Conservation (phyloP, 148 eudicot genomes). For the Nyssa sinensis region DNA sequence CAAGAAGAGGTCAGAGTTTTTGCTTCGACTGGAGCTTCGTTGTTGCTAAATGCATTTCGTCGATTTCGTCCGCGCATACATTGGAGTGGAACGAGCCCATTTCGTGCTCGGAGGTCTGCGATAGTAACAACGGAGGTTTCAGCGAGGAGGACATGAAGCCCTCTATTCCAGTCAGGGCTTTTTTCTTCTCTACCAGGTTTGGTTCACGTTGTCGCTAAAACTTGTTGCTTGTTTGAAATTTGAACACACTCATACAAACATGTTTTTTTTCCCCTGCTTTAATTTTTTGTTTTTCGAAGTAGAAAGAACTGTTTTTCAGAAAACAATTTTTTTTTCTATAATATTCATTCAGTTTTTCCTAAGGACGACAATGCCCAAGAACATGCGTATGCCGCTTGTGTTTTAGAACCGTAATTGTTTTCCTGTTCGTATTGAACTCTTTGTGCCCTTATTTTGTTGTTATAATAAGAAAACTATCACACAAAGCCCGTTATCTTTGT, state of each 20-base stretch:
- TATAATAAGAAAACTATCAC: too few relatives aligned
- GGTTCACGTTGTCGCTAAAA: not conserved
- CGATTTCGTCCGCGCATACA: conserved; percentile 30
- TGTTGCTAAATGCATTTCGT: conserved; percentile 36
- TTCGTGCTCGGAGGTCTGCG: conserved; percentile 37
- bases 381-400: not conserved
- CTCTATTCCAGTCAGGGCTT: conserved; percentile 81
- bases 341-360: too few relatives aligned
- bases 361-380: not conserved
- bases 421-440: too few relatives aligned
- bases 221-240: too few relatives aligned
- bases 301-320: too few relatives aligned
- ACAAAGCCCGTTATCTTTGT: too few relatives aligned
- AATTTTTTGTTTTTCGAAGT: too few relatives aligned
- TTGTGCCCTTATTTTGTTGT: not conserved
- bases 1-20: not conserved
- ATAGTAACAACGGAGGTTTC: conserved; percentile 11
- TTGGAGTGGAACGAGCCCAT: conserved; percentile 54
- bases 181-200: conserved; percentile 88
- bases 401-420: too few relatives aligned
- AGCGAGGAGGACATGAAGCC: conserved; percentile 28
- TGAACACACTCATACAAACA: too few relatives aligned
- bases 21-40: conserved; percentile 4
- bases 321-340: too few relatives aligned
- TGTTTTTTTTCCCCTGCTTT: too few relatives aligned